Evolutionary conservation across 169 alveolate genomes (phyloP).

Genomic region (Eimeria sp.): DNA sequence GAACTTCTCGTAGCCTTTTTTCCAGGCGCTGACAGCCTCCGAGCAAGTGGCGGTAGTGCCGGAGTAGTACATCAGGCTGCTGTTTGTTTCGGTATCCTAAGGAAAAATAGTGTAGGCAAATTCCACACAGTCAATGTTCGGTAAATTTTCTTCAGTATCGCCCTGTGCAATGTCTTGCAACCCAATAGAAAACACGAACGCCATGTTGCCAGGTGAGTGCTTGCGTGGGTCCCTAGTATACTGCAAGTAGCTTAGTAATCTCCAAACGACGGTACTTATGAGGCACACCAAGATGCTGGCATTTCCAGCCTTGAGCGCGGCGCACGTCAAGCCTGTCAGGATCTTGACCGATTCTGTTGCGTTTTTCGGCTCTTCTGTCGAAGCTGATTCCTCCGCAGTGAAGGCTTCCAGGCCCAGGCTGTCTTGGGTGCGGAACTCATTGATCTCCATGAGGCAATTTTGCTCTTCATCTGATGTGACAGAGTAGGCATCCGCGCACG

Average conservation of each 20-base stretch:
- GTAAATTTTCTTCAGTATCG: not conserved
- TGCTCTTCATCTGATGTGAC: not conserved
- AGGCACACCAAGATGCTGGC: not conserved
- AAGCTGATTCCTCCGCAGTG: not conserved
- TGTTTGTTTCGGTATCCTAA: not conserved
- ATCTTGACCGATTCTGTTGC: not conserved
- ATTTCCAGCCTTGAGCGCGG: not conserved
- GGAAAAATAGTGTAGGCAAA: not conserved
- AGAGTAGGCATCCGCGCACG: not conserved
- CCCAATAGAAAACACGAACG: not conserved
- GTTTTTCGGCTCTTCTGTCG: not conserved
- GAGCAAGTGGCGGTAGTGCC: not conserved
- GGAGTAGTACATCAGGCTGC: conserved; percentile 31
- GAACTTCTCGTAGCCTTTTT: conserved; percentile 22
- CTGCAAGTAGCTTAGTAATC: not conserved
- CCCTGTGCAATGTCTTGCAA: not conserved
- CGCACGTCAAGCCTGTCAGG: conserved; percentile 5
- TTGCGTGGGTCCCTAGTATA: not conserved
- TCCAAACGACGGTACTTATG: no score
- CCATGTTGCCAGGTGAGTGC: not conserved
- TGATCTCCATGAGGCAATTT: conserved; percentile 20
- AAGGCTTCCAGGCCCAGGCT: conserved; percentile 8
- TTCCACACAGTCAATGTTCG: not conserved
- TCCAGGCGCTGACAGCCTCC: not conserved
- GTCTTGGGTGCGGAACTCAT: conserved; percentile 39